Evolutionary conservation across 2,329 filamentous ascomycete genomes (phyloP).

Genomic region (Chaetomium sp.): DNA sequence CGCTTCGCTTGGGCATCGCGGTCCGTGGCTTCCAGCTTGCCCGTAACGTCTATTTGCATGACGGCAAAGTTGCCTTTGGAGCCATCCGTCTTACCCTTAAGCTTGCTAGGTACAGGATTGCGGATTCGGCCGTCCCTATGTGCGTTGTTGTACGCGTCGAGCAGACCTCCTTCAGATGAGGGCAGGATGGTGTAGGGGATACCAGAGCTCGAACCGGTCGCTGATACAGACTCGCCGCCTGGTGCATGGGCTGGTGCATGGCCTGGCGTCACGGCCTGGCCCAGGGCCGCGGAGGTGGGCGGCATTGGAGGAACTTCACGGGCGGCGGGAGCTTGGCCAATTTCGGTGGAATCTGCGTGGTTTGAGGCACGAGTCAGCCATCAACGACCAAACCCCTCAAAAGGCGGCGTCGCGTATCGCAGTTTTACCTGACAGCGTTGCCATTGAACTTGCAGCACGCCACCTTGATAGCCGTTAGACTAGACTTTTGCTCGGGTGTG

Average conservation of each 20-base stretch:
- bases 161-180: conserved; percentile 18
- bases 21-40: conserved; percentile 40
- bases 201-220: background rate
- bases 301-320: conserved; percentile 1
- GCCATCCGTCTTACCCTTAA: conserved; percentile 51
- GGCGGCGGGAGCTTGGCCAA: background rate
- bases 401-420: background rate
- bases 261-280: conserved; percentile 1
- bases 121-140: conserved; percentile 44
- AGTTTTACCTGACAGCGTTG: conserved; percentile 10
- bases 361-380: background rate
- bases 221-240: conserved; percentile 1
- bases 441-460: background rate
- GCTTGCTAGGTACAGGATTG: conserved; percentile 55
- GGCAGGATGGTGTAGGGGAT: conserved; percentile 19
- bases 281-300: conserved; percentile 8
- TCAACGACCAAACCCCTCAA: background rate
- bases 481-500: background rate
- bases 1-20: conserved; percentile 52
- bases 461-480: background rate
- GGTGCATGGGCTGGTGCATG: conserved; percentile 8
- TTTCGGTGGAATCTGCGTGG: conserved; percentile 1
- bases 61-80: conserved; percentile 56
- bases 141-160: conserved; percentile 21
- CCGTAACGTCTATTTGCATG: conserved; percentile 52